Percentiles rank a stretch among this genome's conserved stretches.
These are phyloP conservation scores for Didymella pinodella DNA, from an alignment of 2,329 filamentous ascomycete genomes.

Conservation along the genomic window DNA sequence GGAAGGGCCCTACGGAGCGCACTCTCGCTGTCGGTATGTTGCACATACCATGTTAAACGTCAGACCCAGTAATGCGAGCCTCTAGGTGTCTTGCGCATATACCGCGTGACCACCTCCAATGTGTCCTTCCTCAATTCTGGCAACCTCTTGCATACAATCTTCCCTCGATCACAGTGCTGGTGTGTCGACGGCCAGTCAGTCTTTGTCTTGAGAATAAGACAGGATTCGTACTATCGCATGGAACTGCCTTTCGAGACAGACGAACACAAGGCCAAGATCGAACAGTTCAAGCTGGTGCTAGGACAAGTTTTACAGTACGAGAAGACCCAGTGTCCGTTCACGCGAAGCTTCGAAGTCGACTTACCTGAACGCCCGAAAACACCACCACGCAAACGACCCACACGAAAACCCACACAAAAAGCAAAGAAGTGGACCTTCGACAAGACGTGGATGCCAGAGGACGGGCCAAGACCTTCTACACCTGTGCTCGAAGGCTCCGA, in stretches of 20 bases:
- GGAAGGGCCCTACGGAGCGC: constrained; percentile 77
- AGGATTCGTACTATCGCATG: constrained; percentile 88
- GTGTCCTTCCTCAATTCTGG: constrained; percentile 90
- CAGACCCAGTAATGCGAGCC: constrained; percentile 17
- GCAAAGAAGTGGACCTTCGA: constrained; percentile 61
- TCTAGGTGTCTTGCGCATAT: constrained; percentile 78
- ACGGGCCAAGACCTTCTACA: constrained; percentile 43
- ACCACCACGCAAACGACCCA: constrained; percentile 58
- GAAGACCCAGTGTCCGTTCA: constrained; percentile 86
- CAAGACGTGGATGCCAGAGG: constrained; percentile 58
- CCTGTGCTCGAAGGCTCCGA: constrained; percentile 42
- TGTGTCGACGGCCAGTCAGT: constrained; percentile 84
- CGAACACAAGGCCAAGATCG: constrained; percentile 70
- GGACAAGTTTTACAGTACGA: constrained; percentile 82
- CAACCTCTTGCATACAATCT: constrained; percentile 81
- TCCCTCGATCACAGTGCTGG: constrained; percentile 93
- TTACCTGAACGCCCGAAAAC: constrained; percentile 73
- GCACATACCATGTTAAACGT: not conserved
- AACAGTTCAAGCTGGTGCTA: constrained; percentile 73
- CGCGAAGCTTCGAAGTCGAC: constrained; percentile 76
- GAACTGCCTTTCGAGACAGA: constrained; percentile 74
- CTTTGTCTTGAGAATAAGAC: constrained; percentile 85
- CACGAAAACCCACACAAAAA: constrained; percentile 65
- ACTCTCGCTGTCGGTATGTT: constrained; percentile 78
- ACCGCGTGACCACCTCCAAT: constrained; percentile 79